phyloP scores from a whole-genome alignment of 1,139 yeast genomes.

The Oligophagozyma castellii region DNA sequence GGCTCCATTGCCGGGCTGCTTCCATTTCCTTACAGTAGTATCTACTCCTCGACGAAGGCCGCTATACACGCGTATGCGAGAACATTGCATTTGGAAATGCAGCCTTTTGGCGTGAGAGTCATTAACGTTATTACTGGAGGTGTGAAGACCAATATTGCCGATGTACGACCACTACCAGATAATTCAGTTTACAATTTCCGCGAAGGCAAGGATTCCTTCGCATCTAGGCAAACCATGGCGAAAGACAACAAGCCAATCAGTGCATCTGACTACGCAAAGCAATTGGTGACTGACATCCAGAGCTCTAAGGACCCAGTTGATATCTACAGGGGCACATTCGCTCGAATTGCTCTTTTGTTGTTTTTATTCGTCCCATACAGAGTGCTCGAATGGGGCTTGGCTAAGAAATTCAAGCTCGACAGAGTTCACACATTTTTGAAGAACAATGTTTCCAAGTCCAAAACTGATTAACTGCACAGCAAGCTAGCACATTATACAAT shows the following conservation, averaged over 20 bases:
- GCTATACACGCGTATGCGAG: slow-evolving; percentile 64
- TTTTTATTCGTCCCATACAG: slow-evolving; percentile 32
- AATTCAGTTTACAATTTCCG: slow-evolving; percentile 42
- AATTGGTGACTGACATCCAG: slow-evolving; percentile 38
- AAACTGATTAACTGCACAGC: too few species aligned
- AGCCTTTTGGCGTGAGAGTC: slow-evolving; percentile 62
- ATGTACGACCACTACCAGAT: slow-evolving; percentile 41
- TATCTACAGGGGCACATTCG: slow-evolving; percentile 43
- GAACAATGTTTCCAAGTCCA: slow-evolving; percentile 3
- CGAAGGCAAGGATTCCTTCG: slow-evolving; percentile 36
- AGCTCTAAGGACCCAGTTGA: slow-evolving; percentile 30
- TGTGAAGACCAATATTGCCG: slow-evolving; percentile 49
- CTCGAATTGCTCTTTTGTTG: slow-evolving; percentile 28
- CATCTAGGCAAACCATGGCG: slow-evolving; percentile 47
- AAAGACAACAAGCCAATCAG: slow-evolving; percentile 44
- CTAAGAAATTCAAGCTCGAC: slow-evolving; percentile 35
- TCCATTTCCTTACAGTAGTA: slow-evolving; percentile 59
- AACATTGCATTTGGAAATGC: slow-evolving; percentile 49
- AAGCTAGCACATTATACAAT: too few species aligned
- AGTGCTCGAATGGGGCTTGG: slow-evolving; percentile 33
- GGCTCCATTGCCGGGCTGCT: slow-evolving; percentile 58
- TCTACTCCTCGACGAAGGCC: slow-evolving; percentile 62
- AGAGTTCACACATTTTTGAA: slow-evolving; percentile 23
- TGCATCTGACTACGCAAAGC: slow-evolving; percentile 41
- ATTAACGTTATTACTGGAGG: slow-evolving; percentile 60